Conservation (phyloP, 2,329 filamentous ascomycete species). For the Trichoderma arundinaceum region DNA sequence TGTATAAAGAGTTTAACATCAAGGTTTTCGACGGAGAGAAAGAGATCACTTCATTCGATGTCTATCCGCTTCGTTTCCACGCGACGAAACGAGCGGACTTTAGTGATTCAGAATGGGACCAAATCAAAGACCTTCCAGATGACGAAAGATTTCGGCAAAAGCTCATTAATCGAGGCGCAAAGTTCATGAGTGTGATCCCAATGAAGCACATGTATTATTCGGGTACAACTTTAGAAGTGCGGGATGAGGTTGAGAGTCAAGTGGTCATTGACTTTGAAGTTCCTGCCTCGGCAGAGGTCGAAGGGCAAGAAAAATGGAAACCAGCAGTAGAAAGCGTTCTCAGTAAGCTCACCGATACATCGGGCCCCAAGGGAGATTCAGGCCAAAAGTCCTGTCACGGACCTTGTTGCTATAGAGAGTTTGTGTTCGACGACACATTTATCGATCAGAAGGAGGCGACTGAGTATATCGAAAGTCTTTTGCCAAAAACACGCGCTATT, state of each 20-base stretch:
- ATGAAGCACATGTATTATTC: slow-evolving; percentile 41
- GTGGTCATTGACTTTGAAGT: slow-evolving; percentile 29
- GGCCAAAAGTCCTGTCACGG: background rate
- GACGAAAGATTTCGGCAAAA: slow-evolving; percentile 26
- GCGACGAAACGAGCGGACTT: background rate
- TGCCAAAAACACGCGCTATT: background rate
- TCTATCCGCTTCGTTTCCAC: slow-evolving; percentile 39
- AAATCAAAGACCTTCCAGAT: background rate
- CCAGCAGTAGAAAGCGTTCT: background rate
- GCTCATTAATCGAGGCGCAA: slow-evolving; percentile 35
- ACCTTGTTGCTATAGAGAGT: background rate
- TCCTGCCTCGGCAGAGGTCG: background rate
- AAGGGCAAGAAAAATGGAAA: slow-evolving; percentile 1
- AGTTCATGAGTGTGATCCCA: slow-evolving; percentile 34
- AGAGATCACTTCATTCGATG: slow-evolving; percentile 35
- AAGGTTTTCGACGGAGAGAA: slow-evolving; percentile 39
- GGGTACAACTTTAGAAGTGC: background rate
- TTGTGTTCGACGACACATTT: slow-evolving; percentile 8
- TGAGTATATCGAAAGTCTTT: slow-evolving; percentile 18
- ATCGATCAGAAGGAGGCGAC: slow-evolving; percentile 17
- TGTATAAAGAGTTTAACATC: slow-evolving; percentile 37
- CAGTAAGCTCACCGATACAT: background rate
- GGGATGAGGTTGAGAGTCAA: slow-evolving; percentile 30
- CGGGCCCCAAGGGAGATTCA: background rate
- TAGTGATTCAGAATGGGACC: background rate